Evolutionary conservation across 768 basidiomycete species (phyloP).

Genomic region (Auriscalpium microsporum): DNA sequence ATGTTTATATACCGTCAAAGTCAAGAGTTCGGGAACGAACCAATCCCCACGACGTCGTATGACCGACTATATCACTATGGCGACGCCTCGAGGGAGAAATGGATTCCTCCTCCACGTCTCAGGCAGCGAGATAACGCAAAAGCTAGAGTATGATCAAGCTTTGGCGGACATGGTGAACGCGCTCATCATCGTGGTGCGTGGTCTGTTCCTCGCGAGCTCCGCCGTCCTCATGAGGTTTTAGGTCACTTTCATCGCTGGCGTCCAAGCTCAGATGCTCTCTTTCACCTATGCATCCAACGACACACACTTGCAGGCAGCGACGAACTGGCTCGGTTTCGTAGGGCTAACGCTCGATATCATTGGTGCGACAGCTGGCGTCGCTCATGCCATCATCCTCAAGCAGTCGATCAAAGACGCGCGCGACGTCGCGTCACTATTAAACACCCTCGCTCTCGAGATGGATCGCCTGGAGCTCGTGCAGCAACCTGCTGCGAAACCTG

Average conservation of each 20-base stretch:
- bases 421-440: neutral
- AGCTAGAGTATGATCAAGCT: neutral
- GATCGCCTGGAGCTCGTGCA: neutral
- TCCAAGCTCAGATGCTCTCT: slow-evolving; percentile 9
- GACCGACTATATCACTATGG: no score
- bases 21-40: no score
- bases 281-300: neutral
- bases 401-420: neutral
- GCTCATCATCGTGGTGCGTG: neutral
- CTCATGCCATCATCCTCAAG: slow-evolving; percentile 4
- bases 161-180: neutral
- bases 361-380: slow-evolving; percentile 9
- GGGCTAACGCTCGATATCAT: slow-evolving; percentile 15
- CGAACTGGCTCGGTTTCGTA: slow-evolving; percentile 12
- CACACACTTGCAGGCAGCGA: neutral
- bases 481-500: no score
- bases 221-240: neutral
- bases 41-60: no score
- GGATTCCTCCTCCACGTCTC: no score
- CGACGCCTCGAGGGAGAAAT: no score
- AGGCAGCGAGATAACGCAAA: neutral
- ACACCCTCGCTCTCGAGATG: neutral
- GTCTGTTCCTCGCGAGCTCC: neutral
- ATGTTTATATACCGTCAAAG: no score
- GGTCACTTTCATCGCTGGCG: slow-evolving; percentile 15